Percentiles rank a stretch among this genome's conserved stretches.
Evolutionary conservation across 192 early-diverging fungal genomes (phyloP).

Genomic region (Dissophora globulifera): DNA sequence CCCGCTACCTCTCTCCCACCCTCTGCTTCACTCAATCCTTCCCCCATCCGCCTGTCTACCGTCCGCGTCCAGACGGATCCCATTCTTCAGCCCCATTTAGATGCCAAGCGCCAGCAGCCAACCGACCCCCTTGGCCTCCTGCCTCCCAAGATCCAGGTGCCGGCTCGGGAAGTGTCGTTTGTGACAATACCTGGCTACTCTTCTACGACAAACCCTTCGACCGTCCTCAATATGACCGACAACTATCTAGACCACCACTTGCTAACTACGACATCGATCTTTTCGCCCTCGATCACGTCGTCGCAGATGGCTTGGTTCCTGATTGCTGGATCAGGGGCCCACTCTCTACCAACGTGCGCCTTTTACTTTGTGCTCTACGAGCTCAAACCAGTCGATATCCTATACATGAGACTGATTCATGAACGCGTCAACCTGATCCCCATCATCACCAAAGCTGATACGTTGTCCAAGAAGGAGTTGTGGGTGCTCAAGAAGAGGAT

Average conservation of each 20-base stretch:
- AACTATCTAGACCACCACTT: conserved; percentile 44
- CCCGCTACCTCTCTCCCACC: neutral
- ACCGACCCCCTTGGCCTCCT: conserved; percentile 30
- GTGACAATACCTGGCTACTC: conserved; percentile 46
- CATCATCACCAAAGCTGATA: conserved; percentile 93
- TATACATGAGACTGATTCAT: conserved; percentile 95
- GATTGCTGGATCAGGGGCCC: conserved; percentile 36
- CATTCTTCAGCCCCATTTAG: conserved; percentile 2
- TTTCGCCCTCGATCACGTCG: conserved; percentile 23
- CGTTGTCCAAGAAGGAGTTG: conserved; percentile 85
- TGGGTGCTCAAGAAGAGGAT: conserved; percentile 89
- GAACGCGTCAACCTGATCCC: conserved; percentile 95
- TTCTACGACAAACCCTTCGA: conserved; percentile 37
- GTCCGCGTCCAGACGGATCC: conserved; percentile 8
- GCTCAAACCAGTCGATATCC: conserved; percentile 87
- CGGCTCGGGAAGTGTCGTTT: conserved; percentile 35
- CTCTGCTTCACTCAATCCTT: neutral
- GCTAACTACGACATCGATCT: conserved; percentile 22
- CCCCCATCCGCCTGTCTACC: conserved; percentile 5
- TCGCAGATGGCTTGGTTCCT: conserved; percentile 49
- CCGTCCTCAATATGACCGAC: conserved; percentile 31
- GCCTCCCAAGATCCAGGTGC: conserved; percentile 16
- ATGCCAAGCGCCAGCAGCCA: neutral
- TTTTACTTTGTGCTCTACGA: conserved; percentile 55
- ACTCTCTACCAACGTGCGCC: conserved; percentile 39